These are phyloP conservation scores for Sonneratia caseolaris DNA, from an alignment of 345 rosid genomes.

Conservation along the genomic window DNA sequence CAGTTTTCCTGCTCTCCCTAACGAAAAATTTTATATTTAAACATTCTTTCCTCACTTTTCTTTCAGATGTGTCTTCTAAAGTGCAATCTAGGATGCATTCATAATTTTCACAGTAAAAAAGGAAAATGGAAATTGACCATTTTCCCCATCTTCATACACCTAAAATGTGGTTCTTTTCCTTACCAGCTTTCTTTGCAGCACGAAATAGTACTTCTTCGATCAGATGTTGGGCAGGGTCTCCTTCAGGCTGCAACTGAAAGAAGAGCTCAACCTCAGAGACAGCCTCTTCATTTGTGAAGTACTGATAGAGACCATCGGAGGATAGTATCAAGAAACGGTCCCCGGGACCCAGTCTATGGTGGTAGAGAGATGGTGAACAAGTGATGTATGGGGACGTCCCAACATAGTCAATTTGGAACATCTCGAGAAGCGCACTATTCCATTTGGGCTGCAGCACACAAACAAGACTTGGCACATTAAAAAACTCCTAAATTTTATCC, in stretches of 20 bases:
- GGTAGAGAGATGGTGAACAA: conserved; percentile 69
- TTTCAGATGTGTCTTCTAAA: no score
- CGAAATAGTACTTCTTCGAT: conserved; percentile 82
- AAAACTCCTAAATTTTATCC: background rate
- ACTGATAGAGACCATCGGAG: conserved; percentile 92
- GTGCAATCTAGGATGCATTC: no score
- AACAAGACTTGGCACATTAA: background rate
- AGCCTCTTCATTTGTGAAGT: conserved; percentile 90
- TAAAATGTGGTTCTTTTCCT: background rate
- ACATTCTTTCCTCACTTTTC: no score
- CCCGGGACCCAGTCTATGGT: conserved; percentile 72
- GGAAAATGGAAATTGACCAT: no score
- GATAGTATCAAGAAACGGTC: conserved; percentile 79
- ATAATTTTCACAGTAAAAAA: no score
- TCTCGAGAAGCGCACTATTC: conserved; percentile 84
- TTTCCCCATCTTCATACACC: background rate
- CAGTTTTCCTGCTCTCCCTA: no score
- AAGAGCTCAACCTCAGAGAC: conserved; percentile 83
- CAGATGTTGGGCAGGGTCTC: conserved; percentile 97
- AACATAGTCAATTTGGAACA: conserved; percentile 84
- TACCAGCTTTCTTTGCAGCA: conserved; percentile 98
- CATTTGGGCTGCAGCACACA: conserved; percentile 63
- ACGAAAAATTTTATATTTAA: no score
- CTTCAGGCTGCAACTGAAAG: conserved; percentile 82
- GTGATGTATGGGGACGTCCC: conserved; percentile 73